Evolutionary conservation across 1,139 yeast genomes (phyloP), one percentile per base, ranked within the genome.

Genomic region (Protomyces inundatus): DNA sequence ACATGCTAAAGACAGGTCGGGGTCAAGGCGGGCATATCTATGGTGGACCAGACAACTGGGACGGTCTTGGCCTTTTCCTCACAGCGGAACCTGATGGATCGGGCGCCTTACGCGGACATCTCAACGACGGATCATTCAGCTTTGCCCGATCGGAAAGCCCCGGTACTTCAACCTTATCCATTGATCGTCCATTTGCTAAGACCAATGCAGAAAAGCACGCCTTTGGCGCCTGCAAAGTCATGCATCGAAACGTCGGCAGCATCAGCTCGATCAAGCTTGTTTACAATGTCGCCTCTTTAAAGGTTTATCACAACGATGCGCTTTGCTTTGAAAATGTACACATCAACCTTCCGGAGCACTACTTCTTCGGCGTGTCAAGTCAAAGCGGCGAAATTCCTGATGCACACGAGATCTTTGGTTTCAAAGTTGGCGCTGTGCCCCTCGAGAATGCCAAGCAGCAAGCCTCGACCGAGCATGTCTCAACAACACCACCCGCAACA

Each of bases 11-110:
- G 16, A 2, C 45, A 62, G 66, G 51, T 32, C 56, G 61, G 14
- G 67, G 67, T 7, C 32, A 66, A 35, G 64, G 55, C 1, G 79
- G 79, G 3, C 73, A 75, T 1, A 72, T 75, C 7, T 73, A 73
- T 66, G 79, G 79, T 7, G 70, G 74, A 3, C 61, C 69, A 33
- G 78, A 76, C 57, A 58, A 66, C 14, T 77, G 78, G 78, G 78
- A 77, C 66, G 79, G 79, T 2, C 69, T 77, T 54, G 77, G 75
- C 3, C 61, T 77, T 23, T 69, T 75, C 60, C 66, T 77, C 50
- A 78, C 76, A 67, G 65, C 73, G 56, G 68, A 69, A 63, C 36
- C 56, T 30, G 70, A 69, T 65, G 66, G 66, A 6, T 51, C 55
- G n/a, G 64, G 77, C 16, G 69, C 75, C 10, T 67, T 76, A 33